These are phyloP conservation scores for Neostapfia colusana DNA, from an alignment of 176 grass and related monocot species.

Conservation along the genomic window DNA sequence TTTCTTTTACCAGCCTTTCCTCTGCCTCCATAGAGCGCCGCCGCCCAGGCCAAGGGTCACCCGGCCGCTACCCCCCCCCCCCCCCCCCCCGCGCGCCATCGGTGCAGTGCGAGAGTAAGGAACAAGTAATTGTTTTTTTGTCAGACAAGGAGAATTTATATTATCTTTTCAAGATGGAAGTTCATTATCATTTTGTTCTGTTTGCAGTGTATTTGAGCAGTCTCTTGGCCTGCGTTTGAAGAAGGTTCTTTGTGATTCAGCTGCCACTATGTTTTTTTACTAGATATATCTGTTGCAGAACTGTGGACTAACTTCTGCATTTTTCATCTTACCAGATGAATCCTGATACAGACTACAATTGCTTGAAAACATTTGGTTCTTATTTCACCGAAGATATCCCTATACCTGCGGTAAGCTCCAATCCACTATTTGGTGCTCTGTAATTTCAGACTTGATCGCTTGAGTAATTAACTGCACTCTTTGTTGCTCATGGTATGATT, in stretches of 20 bases:
- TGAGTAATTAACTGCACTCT: no score
- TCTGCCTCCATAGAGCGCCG: no score
- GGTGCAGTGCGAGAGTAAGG: slow-evolving; percentile 89
- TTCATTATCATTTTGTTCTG: slow-evolving; percentile 13
- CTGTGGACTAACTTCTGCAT: slow-evolving; percentile 14
- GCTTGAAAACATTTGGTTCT: slow-evolving; percentile 86
- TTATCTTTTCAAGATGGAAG: slow-evolving; percentile 14
- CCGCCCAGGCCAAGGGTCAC: no score
- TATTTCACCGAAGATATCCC: slow-evolving; percentile 89
- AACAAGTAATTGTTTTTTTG: background rate
- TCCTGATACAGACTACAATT: slow-evolving; percentile 78
- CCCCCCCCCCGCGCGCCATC: no score
- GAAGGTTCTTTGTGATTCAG: slow-evolving; percentile 57
- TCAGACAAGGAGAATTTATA: background rate
- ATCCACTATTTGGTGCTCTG: background rate
- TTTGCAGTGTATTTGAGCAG: slow-evolving; percentile 68
- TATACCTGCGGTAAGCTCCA: slow-evolving; percentile 67
- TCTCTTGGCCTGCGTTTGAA: slow-evolving; percentile 70
- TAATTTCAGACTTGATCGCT: no score
- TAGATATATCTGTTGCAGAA: background rate
- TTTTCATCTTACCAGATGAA: slow-evolving; percentile 71
- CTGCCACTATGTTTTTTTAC: slow-evolving; percentile 24
- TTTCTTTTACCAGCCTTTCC: no score
- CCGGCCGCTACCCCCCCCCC: no score
- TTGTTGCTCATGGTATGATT: no score